Percentiles rank a stretch among this genome's conserved stretches.
phyloP scores from a whole-genome alignment of 2,329 filamentous ascomycete species.

The Coniosporium uncinatum region DNA sequence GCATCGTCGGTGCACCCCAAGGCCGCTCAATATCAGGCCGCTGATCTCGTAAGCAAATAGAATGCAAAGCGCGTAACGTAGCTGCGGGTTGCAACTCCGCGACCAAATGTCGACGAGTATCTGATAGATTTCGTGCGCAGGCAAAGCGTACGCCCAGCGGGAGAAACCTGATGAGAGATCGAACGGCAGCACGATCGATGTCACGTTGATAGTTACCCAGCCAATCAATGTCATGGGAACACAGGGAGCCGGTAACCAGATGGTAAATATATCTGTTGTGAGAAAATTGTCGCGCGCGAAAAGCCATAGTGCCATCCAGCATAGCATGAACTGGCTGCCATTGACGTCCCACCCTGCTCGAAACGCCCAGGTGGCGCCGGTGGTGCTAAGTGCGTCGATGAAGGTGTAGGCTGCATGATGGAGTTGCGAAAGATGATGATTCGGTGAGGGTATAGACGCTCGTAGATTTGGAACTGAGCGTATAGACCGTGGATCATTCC shows the following conservation, averaged over 20 bases:
- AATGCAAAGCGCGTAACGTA: constrained; percentile 33
- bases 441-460: constrained; percentile 14
- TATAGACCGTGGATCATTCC: constrained; percentile 38
- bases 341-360: constrained; percentile 30
- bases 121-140: constrained; percentile 33
- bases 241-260: constrained; percentile 29
- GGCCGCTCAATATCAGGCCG: constrained; percentile 10
- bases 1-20: constrained; percentile 14
- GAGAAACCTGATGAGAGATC: constrained; percentile 35
- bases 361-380: constrained; percentile 39
- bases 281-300: constrained; percentile 32
- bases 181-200: constrained; percentile 35
- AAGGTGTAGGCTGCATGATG: constrained; percentile 31
- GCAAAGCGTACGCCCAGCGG: constrained; percentile 29
- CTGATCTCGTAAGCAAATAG: constrained; percentile 33
- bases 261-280: constrained; percentile 35
- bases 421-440: constrained; percentile 22
- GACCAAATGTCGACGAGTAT: constrained; percentile 37
- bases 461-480: constrained; percentile 28
- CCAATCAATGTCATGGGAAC: constrained; percentile 37
- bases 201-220: constrained; percentile 38
- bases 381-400: constrained; percentile 30
- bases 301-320: constrained; percentile 38
- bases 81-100: constrained; percentile 30
- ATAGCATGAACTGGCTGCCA: constrained; percentile 31